Evolutionary conservation across 306 rosid genomes (phyloP), one percentile per base, ranked within the genome.

Genomic region (Castanea crenata): DNA sequence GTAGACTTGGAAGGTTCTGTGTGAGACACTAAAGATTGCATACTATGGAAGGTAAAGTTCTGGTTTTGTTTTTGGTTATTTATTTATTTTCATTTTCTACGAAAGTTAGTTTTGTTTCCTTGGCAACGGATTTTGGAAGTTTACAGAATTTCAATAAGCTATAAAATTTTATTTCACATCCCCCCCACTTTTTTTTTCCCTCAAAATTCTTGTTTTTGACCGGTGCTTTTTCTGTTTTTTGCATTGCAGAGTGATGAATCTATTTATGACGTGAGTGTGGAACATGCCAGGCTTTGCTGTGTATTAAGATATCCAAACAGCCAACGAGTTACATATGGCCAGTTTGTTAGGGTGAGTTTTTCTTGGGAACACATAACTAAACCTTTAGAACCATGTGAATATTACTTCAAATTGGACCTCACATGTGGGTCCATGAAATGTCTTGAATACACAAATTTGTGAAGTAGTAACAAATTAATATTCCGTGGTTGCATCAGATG

Each of bases 251-350:
- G 97, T 78, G 99, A 91, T 81, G 99, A 95, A 87, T 88, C 99
- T 80, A 76, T 95, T 78, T 95, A 95, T 83, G 99, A 80, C 94
- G 97, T 15, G 99, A 95, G 74, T 95, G 99, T 76, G 98, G 99
- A 86, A 95, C 88, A 95, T 90, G 99, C 99, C 99, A 1, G 99
- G 99, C 68, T 95, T 95, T 85, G 98, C 99, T 54, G 98, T 95
- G 67, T 95, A 93, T 87, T 95, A 95, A 88, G 99, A 88, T 89
- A 86, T 85, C 99, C 99, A 21, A 87, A 95, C 83, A 89, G 97
- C 83, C 97, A 93, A 81, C 89, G 99, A 72, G 99, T 95, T 78
- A 86, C 94, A 14, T 95, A 91, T 71, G 94, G 94, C 81, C 99
- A 95, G 81, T 95, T 95, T 87, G 90, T 95, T 73, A 95, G 93